phyloP scores from a whole-genome alignment of 768 basidiomycete species.

The Termitomyces sp. region DNA sequence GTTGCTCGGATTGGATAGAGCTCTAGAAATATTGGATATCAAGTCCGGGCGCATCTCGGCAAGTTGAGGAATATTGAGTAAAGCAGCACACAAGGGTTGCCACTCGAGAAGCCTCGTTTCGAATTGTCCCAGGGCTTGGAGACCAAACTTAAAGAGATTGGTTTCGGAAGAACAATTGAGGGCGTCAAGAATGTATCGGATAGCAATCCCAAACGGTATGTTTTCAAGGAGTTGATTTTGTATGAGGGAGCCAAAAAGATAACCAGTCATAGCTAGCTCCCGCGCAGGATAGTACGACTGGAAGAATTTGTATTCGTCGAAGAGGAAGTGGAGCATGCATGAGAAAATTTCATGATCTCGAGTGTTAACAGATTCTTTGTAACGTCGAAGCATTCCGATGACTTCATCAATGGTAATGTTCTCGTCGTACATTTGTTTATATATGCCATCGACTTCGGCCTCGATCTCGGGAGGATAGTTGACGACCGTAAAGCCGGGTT shows the following conservation, averaged over 20 bases:
- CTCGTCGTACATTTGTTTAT: constrained; percentile 98
- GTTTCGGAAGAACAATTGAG: constrained; percentile 87
- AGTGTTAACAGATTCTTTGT: constrained; percentile 77
- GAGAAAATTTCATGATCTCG: constrained; percentile 96
- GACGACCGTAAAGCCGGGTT: constrained; percentile 89
- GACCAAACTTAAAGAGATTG: constrained; percentile 93
- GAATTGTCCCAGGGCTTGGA: constrained; percentile 86
- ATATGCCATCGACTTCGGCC: constrained; percentile 90
- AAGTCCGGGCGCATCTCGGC: constrained; percentile 84
- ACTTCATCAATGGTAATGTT: constrained; percentile 94
- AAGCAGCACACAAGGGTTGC: constrained; percentile 86
- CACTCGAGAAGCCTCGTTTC: constrained; percentile 87
- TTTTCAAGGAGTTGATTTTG: constrained; percentile 91
- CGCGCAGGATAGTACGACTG: constrained; percentile 92
- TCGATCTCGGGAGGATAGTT: constrained; percentile 88
- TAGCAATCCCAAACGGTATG: constrained; percentile 92
- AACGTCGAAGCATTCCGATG: constrained; percentile 79
- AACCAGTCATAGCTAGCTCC: constrained; percentile 93
- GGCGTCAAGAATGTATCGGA: constrained; percentile 95
- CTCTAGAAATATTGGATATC: constrained; percentile 64
- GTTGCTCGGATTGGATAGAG: constrained; percentile 54
- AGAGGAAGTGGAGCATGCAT: constrained; percentile 99
- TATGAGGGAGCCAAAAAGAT: constrained; percentile 94
- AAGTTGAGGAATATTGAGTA: constrained; percentile 85
- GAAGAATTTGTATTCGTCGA: constrained; percentile 99